Base-by-base conservation (phyloP, 352 stramenopile species). In the Pythium plurisporium region DNA sequence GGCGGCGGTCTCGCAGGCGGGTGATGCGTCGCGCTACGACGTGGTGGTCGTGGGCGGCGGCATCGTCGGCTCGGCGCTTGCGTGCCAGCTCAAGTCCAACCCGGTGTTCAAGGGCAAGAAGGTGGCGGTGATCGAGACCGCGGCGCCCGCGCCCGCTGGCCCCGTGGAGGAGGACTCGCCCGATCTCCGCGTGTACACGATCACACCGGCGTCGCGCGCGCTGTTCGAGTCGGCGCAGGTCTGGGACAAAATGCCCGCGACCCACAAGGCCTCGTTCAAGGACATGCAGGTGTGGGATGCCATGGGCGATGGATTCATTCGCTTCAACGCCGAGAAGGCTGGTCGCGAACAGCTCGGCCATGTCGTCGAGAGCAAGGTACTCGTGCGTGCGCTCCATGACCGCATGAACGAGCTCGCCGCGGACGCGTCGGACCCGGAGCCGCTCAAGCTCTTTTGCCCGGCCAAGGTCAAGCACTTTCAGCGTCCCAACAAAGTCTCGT, bases 231-330 rank as follows among this genome's bases (percentile, higher is more conserved):
- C 51, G 55, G 59, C 74, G 10, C 64, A 86, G 49, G 89, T 86
- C 29, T 97, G 90, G 90, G 64, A 77, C 59, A 77, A 87, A 59
- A 81, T 95, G 29, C 64, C 63, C 6, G 59, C 54, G 36, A 40
- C 49, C 11, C 76, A 94, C 55, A 81, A 71, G 46, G 70, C 86
- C 36, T 64, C 75, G 26, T 97, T 96, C 69, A 71, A 76, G 37
- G 73, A 91, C 72, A 96, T 97, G 89, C 88, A 96, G 67, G 89
- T 89, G 9, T 95, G 89, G 87, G 89, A 96, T 62, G 79, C 84
- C 59, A 91, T 94, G 76, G 89, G 86, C 51, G 75, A 92, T 54
- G 87, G 87, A 27, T 89, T 87, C 64, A 89, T 97, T 52, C 87
- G 84, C 55, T 96, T 96, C 64, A 70, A 96, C 69, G 77, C 80